Evolutionary conservation across 495 filamentous ascomycete genomes (phyloP), one percentile per base, ranked within the genome.

Genomic region (Aspergillus wentii): DNA sequence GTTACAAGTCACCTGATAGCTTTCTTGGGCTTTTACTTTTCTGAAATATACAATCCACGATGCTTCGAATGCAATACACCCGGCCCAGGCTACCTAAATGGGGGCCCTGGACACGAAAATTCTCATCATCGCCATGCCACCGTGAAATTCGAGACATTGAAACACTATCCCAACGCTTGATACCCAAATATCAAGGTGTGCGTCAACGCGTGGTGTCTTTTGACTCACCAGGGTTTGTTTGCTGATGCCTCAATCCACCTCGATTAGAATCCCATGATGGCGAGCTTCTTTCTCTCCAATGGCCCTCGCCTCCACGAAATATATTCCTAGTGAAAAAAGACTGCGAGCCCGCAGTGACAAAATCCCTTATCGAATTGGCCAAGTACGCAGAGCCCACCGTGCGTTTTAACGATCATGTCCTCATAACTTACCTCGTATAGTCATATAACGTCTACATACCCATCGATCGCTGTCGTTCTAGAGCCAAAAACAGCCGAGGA

Each of bases 301-400:
- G 92, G 92, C 86, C 87, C 3, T 75, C 78, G 22, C 88, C 89
- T 17, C 94, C 88, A 1, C 80, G 86, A 36, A 97, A 97, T 56
- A 72, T 98, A 40, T 75, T 98, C 33, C 67, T 97, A 28, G 82
- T 95, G 40, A 88, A 90, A 54, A 98, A 98, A 51, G 73, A 86
- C 30, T 73, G 82, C 44, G 82, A 79, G 10, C 78, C 82, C 0
- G 61, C 69, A 6, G 87, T 94, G 20, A 86, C 78, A 0, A 61
- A 73, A 6, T 83, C 85, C 1, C 64, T 95, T 20, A 53, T 94
- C 33, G 80, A 85, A 54, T 94, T 92, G 57, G 80, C 83, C 29
- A 83, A 80, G 70, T 81, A 69, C 20, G 57, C 21, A 35, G 31
- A 14, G 9, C 15, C 29, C 38, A 9, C 21, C 5, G 11, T 13